phyloP scores from a whole-genome alignment of 192 early-diverging fungal species.

The Phycomyces nitens region DNA sequence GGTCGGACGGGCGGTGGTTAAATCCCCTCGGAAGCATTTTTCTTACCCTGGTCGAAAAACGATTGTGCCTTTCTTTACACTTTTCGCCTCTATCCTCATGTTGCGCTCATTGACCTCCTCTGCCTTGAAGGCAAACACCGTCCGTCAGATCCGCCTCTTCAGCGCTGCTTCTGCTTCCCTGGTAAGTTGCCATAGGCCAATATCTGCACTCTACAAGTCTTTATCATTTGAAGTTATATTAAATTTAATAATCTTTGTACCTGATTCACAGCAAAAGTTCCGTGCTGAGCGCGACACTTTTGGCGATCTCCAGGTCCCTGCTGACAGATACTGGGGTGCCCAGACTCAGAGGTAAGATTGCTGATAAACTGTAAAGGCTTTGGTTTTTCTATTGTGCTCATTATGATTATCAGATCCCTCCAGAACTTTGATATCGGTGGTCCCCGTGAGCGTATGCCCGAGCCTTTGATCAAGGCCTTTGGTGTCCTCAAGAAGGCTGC shows the following conservation, averaged over 20 bases:
- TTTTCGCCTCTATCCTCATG: slow-evolving; percentile 20
- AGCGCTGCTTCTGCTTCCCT: slow-evolving; percentile 30
- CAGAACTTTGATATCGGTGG: slow-evolving; percentile 99
- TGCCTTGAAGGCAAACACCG: slow-evolving; percentile 17
- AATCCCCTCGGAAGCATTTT: background rate
- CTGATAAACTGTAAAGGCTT: background rate
- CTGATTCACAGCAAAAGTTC: slow-evolving; percentile 51
- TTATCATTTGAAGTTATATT: no score
- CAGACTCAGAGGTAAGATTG: slow-evolving; percentile 84
- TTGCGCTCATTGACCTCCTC: slow-evolving; percentile 28
- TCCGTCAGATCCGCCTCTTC: slow-evolving; percentile 27
- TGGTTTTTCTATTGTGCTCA: slow-evolving; percentile 1
- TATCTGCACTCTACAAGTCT: no score
- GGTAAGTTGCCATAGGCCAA: no score
- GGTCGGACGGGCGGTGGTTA: background rate
- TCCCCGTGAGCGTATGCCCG: slow-evolving; percentile 88
- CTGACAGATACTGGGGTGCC: slow-evolving; percentile 95
- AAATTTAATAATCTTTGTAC: background rate
- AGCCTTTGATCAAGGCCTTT: slow-evolving; percentile 91
- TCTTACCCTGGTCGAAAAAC: background rate
- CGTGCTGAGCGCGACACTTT: slow-evolving; percentile 86
- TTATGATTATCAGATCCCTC: slow-evolving; percentile 58
- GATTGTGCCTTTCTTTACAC: background rate
- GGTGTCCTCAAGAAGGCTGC: slow-evolving; percentile 94
- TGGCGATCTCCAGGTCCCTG: slow-evolving; percentile 92